These are phyloP conservation scores for Silene coronaria DNA, from an alignment of 179 eudicot genomes.

Conservation along the genomic window DNA sequence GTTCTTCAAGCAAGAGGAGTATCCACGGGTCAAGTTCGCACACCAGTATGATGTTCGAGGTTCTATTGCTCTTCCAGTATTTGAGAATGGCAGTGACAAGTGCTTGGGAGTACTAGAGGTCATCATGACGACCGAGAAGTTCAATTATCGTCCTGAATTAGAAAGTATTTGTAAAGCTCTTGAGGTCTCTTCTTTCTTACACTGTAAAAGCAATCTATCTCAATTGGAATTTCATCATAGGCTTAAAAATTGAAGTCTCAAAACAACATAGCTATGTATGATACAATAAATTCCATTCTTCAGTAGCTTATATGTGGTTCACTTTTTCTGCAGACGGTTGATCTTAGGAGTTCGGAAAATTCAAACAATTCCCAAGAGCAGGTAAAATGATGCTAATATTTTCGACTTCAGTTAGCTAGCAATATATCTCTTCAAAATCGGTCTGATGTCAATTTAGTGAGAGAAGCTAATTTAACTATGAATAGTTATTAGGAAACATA, in stretches of 20 bases:
- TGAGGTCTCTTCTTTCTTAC: constrained; percentile 44
- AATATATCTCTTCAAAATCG: neutral
- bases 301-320: constrained; percentile 24
- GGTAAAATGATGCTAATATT: constrained; percentile 35
- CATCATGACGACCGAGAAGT: constrained; percentile 54
- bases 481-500: neutral
- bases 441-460: neutral
- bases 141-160: constrained; percentile 59
- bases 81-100: constrained; percentile 57
- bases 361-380: constrained; percentile 35
- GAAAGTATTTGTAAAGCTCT: constrained; percentile 80
- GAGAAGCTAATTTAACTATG: neutral
- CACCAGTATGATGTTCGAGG: constrained; percentile 59
- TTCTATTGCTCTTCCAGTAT: constrained; percentile 76
- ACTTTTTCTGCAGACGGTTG: constrained; percentile 45
- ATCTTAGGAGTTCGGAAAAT: constrained; percentile 62
- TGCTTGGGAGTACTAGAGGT: constrained; percentile 88
- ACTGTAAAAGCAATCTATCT: neutral
- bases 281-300: neutral
- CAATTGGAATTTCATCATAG: neutral
- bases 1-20: constrained; percentile 54
- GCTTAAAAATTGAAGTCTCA: neutral
- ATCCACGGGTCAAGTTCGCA: constrained; percentile 52
- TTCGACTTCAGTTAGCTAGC: neutral
- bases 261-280: neutral